Base-by-base conservation (phyloP, 805 yeast species). In the Ogataea angusta region DNA sequence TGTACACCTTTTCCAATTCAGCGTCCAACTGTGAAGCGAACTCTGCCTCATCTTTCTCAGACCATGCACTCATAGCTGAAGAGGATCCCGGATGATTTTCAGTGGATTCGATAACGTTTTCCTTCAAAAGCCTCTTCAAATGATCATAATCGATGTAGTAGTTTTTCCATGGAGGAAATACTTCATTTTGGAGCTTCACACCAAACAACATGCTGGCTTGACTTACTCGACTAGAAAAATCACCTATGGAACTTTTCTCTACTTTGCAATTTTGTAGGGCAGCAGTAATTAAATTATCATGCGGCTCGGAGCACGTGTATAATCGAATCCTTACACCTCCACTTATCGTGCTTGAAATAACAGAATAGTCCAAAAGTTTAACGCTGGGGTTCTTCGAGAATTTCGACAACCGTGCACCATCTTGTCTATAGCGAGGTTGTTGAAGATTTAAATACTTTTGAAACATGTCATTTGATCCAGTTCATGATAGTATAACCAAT, bases 141-240 rank as follows among this genome's bases (percentile, higher is more conserved):
- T 64, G 64, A 51, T 75, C 85, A 59, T 85, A 85, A 56, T 76
- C 68, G 45, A 85, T 72, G 58, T 85, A 85, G 56, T 79, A 72
- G 23, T 73, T 75, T 60, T 77, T 83, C 99, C 99, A 91, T 2
- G 97, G 95, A 33, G 80, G 79, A 64, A 85, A 88, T 25, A 79
- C 78, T 60, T 90, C 97, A 49, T 78, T 80, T 39, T 82, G 82
- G 41, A 91, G 71, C 58, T 85, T 87, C 36, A 77, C 86, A 38
- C 95, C 95, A 58, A 91, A 91, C 40, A 91, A 66, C 98, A 93
- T 89, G 26, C 13, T 12, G 18, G n/a, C 16, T n/a, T 34, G 26
- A 18, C 30, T 8, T 18, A 18, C 14, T 30, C 6, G 30, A 14
- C 21, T 7, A 10, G 12, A 21, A 21, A 6, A 14, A 10, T 32